phyloP scores from a whole-genome alignment of 2,329 filamentous ascomycete species.

The Lachnellula willkommii region DNA sequence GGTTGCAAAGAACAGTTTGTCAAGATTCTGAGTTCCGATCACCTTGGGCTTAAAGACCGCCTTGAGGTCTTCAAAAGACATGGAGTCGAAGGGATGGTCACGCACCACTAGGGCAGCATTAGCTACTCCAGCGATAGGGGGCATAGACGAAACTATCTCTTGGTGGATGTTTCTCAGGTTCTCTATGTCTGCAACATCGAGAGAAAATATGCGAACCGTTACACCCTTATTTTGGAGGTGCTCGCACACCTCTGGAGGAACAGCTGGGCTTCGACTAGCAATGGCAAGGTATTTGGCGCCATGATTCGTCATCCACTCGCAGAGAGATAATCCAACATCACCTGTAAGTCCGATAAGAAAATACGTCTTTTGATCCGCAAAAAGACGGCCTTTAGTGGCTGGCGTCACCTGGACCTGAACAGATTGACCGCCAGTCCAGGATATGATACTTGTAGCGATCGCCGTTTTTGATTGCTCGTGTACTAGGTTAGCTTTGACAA shows the following conservation, averaged over 20 bases:
- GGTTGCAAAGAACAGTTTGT: slow-evolving; percentile 29
- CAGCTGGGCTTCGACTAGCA: slow-evolving; percentile 35
- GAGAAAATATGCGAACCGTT: background rate
- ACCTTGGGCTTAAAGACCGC: slow-evolving; percentile 34
- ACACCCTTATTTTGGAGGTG: slow-evolving; percentile 7
- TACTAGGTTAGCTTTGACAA: no score
- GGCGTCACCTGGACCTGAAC: no score
- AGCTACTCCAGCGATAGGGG: slow-evolving; percentile 36
- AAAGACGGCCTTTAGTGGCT: background rate
- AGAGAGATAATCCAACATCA: slow-evolving; percentile 33
- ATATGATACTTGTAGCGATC: no score
- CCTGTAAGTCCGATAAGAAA: slow-evolving; percentile 26
- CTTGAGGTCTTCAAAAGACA: slow-evolving; percentile 25
- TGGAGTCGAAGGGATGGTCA: slow-evolving; percentile 32
- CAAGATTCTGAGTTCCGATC: slow-evolving; percentile 29
- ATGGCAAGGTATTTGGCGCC: slow-evolving; percentile 36
- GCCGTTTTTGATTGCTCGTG: no score
- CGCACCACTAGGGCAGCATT: slow-evolving; percentile 42
- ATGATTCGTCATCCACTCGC: slow-evolving; percentile 35
- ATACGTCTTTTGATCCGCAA: slow-evolving; percentile 29
- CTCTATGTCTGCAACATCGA: slow-evolving; percentile 1
- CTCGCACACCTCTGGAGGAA: slow-evolving; percentile 29
- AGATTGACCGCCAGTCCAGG: no score
- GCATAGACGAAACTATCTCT: slow-evolving; percentile 2
- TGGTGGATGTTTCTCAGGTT: background rate